Evolutionary conservation across 495 filamentous ascomycete species (phyloP).

Genomic region (Choiromyces venosus): DNA sequence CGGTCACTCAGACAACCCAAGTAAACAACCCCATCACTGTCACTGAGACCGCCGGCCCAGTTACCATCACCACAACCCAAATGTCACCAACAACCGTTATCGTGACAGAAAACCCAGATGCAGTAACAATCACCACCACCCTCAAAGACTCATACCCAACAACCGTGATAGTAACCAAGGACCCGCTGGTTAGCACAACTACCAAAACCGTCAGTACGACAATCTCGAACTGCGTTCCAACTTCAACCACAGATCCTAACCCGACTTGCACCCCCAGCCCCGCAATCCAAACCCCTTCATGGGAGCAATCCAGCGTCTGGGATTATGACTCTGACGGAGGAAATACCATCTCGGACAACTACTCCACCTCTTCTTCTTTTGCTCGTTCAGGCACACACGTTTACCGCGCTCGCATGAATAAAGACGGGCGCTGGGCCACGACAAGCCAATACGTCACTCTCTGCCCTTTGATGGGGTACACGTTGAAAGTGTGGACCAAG

Average conservation of each 20-base stretch:
- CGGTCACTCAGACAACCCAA: background rate
- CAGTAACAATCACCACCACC: slow-evolving; percentile 1
- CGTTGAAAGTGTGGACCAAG: slow-evolving; percentile 17
- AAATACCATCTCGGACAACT: slow-evolving; percentile 7
- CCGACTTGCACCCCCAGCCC: background rate
- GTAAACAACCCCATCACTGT: background rate
- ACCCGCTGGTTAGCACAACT: background rate
- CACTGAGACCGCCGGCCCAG: background rate
- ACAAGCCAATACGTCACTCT: slow-evolving; percentile 11
- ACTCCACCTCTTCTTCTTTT: slow-evolving; percentile 2
- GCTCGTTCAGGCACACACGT: background rate
- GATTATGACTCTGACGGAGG: background rate
- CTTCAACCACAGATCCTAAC: background rate
- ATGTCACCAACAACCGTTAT: background rate
- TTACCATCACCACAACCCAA: background rate
- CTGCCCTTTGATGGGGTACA: slow-evolving; percentile 4
- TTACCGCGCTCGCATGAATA: background rate
- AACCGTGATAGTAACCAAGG: background rate
- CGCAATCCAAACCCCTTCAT: background rate
- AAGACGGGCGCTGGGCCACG: background rate
- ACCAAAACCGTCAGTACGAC: slow-evolving; percentile 1
- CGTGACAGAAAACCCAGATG: background rate
- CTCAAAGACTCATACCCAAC: background rate
- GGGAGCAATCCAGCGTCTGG: background rate
- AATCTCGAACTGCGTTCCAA: slow-evolving; percentile 4